A percentile compares a stretch with the other conserved stretches of the same genome.
Evolutionary conservation across 1,284 basidiomycete species (phyloP).

Genomic region (Tilletia walkeri): DNA sequence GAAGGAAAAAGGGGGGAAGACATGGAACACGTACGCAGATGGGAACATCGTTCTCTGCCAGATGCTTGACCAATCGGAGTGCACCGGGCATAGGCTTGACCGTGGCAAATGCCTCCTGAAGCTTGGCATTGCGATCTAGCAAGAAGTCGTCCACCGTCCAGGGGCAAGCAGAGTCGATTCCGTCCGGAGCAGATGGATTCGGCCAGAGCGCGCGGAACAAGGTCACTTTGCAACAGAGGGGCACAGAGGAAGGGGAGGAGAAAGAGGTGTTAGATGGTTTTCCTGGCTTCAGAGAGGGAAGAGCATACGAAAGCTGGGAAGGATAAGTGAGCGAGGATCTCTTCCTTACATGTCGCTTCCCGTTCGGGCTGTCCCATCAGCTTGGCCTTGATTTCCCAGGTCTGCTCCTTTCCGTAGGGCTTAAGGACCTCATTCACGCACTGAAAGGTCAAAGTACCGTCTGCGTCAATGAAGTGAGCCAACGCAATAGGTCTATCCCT

Average conservation of each 20-base stretch:
- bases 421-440: slow-evolving; percentile 54
- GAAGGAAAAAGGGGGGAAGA: neutral
- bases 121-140: slow-evolving; percentile 40
- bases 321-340: too few species aligned
- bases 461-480: neutral
- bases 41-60: slow-evolving; percentile 48
- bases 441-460: neutral
- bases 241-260: neutral
- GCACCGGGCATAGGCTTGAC: slow-evolving; percentile 55
- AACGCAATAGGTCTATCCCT: neutral
- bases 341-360: slow-evolving; percentile 39
- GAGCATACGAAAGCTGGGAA: neutral
- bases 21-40: slow-evolving; percentile 37
- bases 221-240: slow-evolving; percentile 27
- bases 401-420: slow-evolving; percentile 54
- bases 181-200: slow-evolving; percentile 25
- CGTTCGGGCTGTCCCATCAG: slow-evolving; percentile 55
- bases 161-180: slow-evolving; percentile 41
- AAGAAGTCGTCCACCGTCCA: slow-evolving; percentile 52
- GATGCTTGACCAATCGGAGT: slow-evolving; percentile 46
- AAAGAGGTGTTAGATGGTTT: neutral
- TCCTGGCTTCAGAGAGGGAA: neutral
- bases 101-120: slow-evolving; percentile 45
- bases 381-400: slow-evolving; percentile 55
- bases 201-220: slow-evolving; percentile 51